Conservation (phyloP, 1,284 basidiomycete genomes). For the Cryptococcus sp. region DNA sequence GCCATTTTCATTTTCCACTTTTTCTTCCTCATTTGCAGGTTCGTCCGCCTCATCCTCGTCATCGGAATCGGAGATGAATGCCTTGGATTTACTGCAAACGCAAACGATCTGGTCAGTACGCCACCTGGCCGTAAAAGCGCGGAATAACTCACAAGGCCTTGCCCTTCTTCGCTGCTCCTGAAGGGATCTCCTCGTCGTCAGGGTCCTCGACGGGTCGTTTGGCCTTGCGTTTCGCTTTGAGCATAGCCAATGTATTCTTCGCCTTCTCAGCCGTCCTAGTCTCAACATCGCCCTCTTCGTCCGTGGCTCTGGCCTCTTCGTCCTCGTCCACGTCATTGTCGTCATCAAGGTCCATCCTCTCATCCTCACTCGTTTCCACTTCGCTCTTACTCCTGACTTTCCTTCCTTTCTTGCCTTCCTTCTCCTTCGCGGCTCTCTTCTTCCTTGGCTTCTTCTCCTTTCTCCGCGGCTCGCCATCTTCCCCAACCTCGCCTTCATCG, state of each 20-base stretch:
- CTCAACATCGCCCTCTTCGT: conserved; percentile 26
- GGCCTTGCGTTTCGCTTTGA: conserved; percentile 39
- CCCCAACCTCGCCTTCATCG: conserved; percentile 27
- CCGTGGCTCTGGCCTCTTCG: conserved; percentile 17
- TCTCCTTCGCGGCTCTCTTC: conserved; percentile 29
- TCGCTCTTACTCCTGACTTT: conserved; percentile 37
- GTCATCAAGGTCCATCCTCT: conserved; percentile 26
- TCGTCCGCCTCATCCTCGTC: conserved; percentile 30
- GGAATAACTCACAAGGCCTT: conserved; percentile 38
- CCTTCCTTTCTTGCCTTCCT: conserved; percentile 25
- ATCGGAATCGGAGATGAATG: conserved; percentile 47
- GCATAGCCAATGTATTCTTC: conserved; percentile 28
- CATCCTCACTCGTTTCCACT: conserved; percentile 30
- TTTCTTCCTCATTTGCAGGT: conserved; percentile 4
- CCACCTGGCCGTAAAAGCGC: neutral
- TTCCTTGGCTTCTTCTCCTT: conserved; percentile 35
- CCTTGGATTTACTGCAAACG: conserved; percentile 48
- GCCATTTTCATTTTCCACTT: conserved; percentile 3
- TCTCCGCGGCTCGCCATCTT: conserved; percentile 17
- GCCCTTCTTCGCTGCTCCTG: conserved; percentile 34
- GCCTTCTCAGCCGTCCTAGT: conserved; percentile 21
- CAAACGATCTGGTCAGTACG: neutral
- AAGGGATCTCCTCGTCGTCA: conserved; percentile 18
- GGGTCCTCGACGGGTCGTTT: conserved; percentile 36
- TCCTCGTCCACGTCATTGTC: conserved; percentile 27